Evolutionary conservation across 257 asterid species (phyloP).

Genomic region (Jaltomata sinuosa): DNA sequence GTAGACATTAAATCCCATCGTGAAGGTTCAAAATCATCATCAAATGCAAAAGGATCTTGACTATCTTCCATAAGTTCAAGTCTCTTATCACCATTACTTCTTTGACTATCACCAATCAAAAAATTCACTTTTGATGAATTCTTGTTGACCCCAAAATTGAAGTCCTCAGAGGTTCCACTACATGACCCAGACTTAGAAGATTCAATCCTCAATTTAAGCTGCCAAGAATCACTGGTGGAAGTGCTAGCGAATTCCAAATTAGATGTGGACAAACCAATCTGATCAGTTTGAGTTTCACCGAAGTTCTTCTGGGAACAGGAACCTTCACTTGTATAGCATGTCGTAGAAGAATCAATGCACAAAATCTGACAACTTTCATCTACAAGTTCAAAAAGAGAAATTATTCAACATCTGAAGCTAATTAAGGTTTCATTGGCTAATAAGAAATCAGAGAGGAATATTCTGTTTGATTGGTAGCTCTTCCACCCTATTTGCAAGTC

Average conservation of each 20-base stretch:
- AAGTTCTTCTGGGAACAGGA: constrained; percentile 31
- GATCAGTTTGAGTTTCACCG: constrained; percentile 22
- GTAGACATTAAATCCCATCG: constrained; percentile 78
- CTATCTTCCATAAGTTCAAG: constrained; percentile 31
- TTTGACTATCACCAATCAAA: constrained; percentile 17
- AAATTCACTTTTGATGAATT: constrained; percentile 18
- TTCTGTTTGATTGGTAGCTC: background rate
- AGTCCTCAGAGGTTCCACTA: constrained; percentile 36
- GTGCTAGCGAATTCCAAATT: constrained; percentile 23
- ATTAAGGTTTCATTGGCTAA: background rate
- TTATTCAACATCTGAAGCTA: background rate
- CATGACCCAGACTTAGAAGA: constrained; percentile 47
- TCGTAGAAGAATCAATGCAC: constrained; percentile 25
- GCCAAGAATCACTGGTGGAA: constrained; percentile 29
- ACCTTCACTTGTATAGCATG: constrained; percentile 26
- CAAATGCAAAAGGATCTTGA: constrained; percentile 82
- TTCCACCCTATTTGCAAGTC: background rate
- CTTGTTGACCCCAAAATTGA: constrained; percentile 15
- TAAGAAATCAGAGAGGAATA: background rate
- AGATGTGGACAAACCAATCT: constrained; percentile 19
- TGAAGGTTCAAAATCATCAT: constrained; percentile 52
- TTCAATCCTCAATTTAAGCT: constrained; percentile 46
- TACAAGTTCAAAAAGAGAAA: constrained; percentile 7
- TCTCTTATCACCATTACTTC: constrained; percentile 7
- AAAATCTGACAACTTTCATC: constrained; percentile 13